A percentile compares a stretch with the other conserved stretches of the same genome.
Conservation (phyloP, 352 stramenopile species). For the Globisporangium acanthophoron region DNA sequence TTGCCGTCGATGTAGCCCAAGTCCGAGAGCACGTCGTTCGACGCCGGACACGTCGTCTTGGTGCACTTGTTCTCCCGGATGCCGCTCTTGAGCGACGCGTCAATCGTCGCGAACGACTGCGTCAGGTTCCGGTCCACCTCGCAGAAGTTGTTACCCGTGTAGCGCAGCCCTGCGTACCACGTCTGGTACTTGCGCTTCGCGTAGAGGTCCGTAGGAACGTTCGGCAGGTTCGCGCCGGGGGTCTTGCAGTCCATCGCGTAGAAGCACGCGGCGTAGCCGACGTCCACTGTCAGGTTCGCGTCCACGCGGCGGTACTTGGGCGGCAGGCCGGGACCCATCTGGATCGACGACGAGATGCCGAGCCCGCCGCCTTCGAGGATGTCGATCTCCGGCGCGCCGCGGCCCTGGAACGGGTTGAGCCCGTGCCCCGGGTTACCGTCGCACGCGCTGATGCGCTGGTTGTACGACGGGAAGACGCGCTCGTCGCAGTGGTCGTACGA, state of each 20-base stretch:
- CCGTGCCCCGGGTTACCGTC: conserved; percentile 89
- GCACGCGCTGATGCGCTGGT: conserved; percentile 86
- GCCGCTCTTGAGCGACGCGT: conserved; percentile 31
- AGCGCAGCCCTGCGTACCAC: conserved; percentile 57
- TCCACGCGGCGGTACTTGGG: conserved; percentile 35
- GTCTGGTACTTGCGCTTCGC: conserved; percentile 26
- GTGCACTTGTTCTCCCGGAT: conserved; percentile 48
- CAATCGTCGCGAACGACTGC: conserved; percentile 43
- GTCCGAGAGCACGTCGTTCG: conserved; percentile 50
- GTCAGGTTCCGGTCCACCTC: conserved; percentile 17
- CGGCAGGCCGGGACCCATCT: conserved; percentile 61
- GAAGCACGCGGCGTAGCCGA: conserved; percentile 25
- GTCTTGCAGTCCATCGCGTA: conserved; percentile 40
- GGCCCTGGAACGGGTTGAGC: conserved; percentile 83
- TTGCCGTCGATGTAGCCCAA: conserved; percentile 45
- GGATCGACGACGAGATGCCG: conserved; percentile 69
- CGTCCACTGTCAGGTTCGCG: conserved; percentile 25
- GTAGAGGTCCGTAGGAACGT: conserved; percentile 46
- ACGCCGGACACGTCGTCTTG: conserved; percentile 34
- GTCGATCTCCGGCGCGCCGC: conserved; percentile 94
- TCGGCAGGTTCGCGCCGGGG: conserved; percentile 44
- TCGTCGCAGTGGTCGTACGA: conserved; percentile 91
- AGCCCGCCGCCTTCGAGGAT: conserved; percentile 86
- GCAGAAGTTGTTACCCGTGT: conserved; percentile 57
- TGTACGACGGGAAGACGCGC: conserved; percentile 70